These are phyloP conservation scores for Mycena vitilis DNA, from an alignment of 768 basidiomycete genomes.

Conservation along the genomic window DNA sequence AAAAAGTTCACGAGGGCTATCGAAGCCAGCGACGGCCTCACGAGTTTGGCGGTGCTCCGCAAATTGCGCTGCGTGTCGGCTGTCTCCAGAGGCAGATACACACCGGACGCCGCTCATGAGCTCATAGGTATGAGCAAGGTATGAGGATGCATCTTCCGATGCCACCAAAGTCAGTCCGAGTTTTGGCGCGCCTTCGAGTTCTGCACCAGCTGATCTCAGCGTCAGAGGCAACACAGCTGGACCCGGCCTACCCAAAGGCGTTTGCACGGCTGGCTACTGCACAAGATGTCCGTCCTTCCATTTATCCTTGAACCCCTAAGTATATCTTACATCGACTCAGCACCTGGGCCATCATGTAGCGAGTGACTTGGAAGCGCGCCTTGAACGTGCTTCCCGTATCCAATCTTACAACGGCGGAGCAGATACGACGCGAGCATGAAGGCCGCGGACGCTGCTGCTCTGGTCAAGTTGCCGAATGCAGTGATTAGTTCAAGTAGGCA, in stretches of 20 bases:
- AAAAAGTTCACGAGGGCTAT: conserved; percentile 33
- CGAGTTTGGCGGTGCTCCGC: conserved; percentile 28
- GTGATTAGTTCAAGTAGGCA: too few relatives aligned
- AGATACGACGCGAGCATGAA: conserved; percentile 25
- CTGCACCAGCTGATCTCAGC: not conserved
- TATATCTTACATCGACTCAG: conserved; percentile 17
- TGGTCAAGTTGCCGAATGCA: conserved; percentile 6
- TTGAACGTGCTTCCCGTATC: conserved; percentile 29
- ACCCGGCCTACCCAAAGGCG: conserved; percentile 39
- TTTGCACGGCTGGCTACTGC: conserved; percentile 33
- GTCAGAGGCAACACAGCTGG: conserved; percentile 38
- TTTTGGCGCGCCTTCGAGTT: too few relatives aligned
- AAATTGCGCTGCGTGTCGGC: conserved; percentile 32
- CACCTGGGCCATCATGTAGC: conserved; percentile 4
- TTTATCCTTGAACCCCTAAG: not conserved
- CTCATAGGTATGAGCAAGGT: conserved; percentile 34
- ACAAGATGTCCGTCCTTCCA: conserved; percentile 31
- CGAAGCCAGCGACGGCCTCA: conserved; percentile 10
- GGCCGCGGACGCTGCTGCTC: conserved; percentile 8
- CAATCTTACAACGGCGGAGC: conserved; percentile 24
- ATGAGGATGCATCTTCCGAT: conserved; percentile 32
- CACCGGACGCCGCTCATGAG: too few relatives aligned
- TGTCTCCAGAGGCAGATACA: not conserved
- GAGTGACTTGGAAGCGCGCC: conserved; percentile 34
- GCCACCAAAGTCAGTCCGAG: conserved; percentile 33